Evolutionary conservation across 495 filamentous ascomycete genomes (phyloP).

Genomic region (Talaromyces proteolyticus): DNA sequence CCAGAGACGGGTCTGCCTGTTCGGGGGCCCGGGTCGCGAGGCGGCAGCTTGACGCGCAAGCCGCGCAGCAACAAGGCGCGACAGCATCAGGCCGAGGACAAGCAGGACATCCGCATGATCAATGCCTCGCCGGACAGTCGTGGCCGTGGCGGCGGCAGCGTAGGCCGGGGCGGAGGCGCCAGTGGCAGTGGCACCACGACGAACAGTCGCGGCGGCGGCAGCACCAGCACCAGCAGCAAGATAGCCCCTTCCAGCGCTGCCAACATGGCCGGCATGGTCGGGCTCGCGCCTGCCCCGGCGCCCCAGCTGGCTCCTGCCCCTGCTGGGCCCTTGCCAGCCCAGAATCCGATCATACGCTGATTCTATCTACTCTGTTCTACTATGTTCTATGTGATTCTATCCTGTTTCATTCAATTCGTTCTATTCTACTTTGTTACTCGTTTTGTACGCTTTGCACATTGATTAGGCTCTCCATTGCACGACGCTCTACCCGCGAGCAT

Average conservation of each 20-base stretch:
- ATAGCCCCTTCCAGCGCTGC: too few species aligned
- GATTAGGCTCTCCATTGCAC: too few species aligned
- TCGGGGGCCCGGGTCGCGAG: slow-evolving; percentile 70
- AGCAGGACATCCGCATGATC: slow-evolving; percentile 38
- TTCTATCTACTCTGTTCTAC: too few species aligned
- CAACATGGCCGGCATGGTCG: too few species aligned
- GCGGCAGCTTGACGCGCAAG: slow-evolving; percentile 70
- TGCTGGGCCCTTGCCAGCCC: too few species aligned
- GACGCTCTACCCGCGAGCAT: too few species aligned
- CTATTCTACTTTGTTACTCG: too few species aligned
- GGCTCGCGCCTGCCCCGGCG: slow-evolving; percentile 1
- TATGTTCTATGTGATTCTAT: too few species aligned
- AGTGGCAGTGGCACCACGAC: neutral
- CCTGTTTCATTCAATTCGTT: too few species aligned
- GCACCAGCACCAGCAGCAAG: slow-evolving; percentile 22
- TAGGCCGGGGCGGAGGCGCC: slow-evolving; percentile 22
- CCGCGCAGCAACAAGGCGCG: slow-evolving; percentile 69
- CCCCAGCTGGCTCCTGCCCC: too few species aligned
- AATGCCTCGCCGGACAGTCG: slow-evolving; percentile 16
- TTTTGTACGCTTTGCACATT: too few species aligned
- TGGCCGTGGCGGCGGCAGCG: slow-evolving; percentile 25
- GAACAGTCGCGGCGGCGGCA: slow-evolving; percentile 13
- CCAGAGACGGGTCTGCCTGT: slow-evolving; percentile 45
- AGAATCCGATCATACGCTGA: too few species aligned
- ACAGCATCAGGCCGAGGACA: slow-evolving; percentile 50